Evolutionary conservation across 192 early-diverging fungal species (phyloP).

Genomic region (Rhizophagus sp.): DNA sequence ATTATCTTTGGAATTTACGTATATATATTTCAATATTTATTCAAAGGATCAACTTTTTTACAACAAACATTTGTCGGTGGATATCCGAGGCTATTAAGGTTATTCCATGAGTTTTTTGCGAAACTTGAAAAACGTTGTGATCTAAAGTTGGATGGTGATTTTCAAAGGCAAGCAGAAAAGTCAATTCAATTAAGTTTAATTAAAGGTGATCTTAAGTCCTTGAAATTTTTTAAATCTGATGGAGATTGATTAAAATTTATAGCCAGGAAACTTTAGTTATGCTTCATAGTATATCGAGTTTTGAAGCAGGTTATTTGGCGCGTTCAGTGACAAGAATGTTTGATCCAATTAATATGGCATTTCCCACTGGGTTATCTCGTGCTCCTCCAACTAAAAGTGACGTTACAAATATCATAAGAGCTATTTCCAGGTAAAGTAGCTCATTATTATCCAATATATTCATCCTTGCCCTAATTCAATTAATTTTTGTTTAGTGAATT

Average conservation of each 20-base stretch:
- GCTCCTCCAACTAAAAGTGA: constrained; percentile 50
- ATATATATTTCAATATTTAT: not conserved
- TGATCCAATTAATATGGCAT: constrained; percentile 63
- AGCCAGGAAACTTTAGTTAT: constrained; percentile 43
- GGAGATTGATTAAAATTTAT: not conserved
- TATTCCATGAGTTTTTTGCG: constrained; percentile 57
- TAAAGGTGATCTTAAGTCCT: too few species aligned
- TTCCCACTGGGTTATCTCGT: constrained; percentile 49
- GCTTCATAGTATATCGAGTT: constrained; percentile 42
- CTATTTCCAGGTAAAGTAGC: constrained; percentile 52
- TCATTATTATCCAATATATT: not conserved
- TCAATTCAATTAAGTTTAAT: too few species aligned
- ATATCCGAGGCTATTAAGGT: constrained; percentile 51
- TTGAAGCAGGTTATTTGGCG: constrained; percentile 52
- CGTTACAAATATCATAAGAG: constrained; percentile 55
- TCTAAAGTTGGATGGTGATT: constrained; percentile 44
- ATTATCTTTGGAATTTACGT: not conserved
- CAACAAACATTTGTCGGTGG: constrained; percentile 55
- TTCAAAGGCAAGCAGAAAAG: constrained; percentile 45
- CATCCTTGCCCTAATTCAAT: not conserved
- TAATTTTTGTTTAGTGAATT: constrained; percentile 53
- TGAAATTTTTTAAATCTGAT: not conserved
- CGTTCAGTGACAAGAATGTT: constrained; percentile 58
- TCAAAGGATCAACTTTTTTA: constrained; percentile 49
- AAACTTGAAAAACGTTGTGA: constrained; percentile 50